These are phyloP conservation scores for Tulasnella sp. DNA, from an alignment of 768 basidiomycete species.

Conservation along the genomic window DNA sequence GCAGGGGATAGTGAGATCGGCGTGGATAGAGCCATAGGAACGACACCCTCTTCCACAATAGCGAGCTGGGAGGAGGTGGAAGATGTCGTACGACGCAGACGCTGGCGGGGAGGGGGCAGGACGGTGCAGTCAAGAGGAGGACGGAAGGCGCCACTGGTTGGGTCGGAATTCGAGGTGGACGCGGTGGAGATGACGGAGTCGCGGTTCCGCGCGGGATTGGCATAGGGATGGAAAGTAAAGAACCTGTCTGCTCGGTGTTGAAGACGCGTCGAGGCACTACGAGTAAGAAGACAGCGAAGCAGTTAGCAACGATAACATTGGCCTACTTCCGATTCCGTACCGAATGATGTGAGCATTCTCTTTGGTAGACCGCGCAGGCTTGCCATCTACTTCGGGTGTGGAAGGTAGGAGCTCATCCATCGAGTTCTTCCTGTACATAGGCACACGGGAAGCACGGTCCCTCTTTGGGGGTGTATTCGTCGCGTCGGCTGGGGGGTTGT, in stretches of 20 bases:
- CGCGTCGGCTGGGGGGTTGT: constrained; percentile 25
- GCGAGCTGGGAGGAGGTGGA: constrained; percentile 15
- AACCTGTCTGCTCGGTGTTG: constrained; percentile 13
- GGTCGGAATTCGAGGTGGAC: constrained; percentile 6
- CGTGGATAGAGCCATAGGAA: background rate
- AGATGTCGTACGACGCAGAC: constrained; percentile 11
- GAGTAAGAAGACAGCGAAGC: background rate
- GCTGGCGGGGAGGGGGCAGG: background rate
- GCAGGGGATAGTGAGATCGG: background rate
- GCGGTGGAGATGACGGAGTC: background rate
- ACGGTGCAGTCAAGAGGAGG: background rate
- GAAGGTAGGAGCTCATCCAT: constrained; percentile 62
- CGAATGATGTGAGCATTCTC: constrained; percentile 13
- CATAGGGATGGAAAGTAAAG: constrained; percentile 19
- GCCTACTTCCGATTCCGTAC: background rate
- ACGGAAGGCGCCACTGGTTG: background rate
- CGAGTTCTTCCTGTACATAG: constrained; percentile 71
- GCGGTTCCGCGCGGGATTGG: background rate
- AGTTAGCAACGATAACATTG: background rate
- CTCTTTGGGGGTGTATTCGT: constrained; percentile 38
- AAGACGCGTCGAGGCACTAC: constrained; percentile 13
- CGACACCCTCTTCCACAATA: constrained; percentile 7
- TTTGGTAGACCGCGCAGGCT: background rate
- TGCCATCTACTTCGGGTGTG: background rate
- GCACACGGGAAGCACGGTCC: constrained; percentile 34